Evolutionary conservation across 805 yeast genomes (phyloP).

Genomic region (Myxozyma mucilagina): DNA sequence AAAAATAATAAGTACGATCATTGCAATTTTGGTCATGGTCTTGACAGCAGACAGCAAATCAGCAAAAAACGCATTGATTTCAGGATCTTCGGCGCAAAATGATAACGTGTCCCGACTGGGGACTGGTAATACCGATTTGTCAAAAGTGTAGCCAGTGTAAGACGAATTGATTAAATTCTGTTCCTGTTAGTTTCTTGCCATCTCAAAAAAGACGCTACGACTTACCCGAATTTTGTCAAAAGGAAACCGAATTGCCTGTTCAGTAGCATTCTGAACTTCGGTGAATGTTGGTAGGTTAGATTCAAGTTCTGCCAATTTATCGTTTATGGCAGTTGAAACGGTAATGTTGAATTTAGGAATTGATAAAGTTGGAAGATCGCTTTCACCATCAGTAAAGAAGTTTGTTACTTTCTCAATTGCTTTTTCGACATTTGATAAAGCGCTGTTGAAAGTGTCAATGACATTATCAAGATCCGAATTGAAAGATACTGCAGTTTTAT

Average conservation of each 20-base stretch:
- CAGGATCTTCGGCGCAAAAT: constrained; percentile 43
- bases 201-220: neutral
- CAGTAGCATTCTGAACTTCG: constrained; percentile 60
- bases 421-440: constrained; percentile 57
- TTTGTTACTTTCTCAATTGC: constrained; percentile 55
- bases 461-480: constrained; percentile 68
- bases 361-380: constrained; percentile 39
- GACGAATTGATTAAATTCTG: constrained; percentile 12
- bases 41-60: constrained; percentile 41
- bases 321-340: constrained; percentile 66
- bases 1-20: constrained; percentile 44
- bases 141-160: constrained; percentile 33
- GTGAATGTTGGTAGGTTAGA: constrained; percentile 64
- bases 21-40: constrained; percentile 44
- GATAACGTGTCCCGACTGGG: constrained; percentile 43
- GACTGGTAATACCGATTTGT: constrained; percentile 44
- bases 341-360: constrained; percentile 57
- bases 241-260: constrained; percentile 56
- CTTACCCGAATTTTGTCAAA: constrained; percentile 48
- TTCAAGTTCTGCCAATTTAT: constrained; percentile 53
- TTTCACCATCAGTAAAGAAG: constrained; percentile 52
- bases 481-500: constrained; percentile 55
- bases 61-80: constrained; percentile 45
- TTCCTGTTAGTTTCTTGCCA: neutral
- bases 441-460: constrained; percentile 56